phyloP scores from a whole-genome alignment of 1,139 yeast species.

The Hanseniaspora gamundiae region DNA sequence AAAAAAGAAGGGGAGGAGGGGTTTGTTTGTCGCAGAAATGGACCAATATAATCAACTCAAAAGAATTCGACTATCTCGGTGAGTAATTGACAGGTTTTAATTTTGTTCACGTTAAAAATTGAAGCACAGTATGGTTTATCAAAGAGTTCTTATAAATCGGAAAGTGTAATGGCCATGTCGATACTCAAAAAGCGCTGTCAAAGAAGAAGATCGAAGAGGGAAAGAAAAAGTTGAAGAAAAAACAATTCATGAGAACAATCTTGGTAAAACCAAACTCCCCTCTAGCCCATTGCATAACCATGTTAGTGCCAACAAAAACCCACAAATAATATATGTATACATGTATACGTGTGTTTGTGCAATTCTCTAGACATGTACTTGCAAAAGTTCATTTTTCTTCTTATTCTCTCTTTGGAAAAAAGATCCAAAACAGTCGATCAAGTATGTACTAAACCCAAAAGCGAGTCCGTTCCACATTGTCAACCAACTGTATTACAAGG shows the following conservation, averaged over 20 bases:
- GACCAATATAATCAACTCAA: conserved; percentile 46
- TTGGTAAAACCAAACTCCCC: too few species aligned
- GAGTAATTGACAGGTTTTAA: conserved; percentile 53
- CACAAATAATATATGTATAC: too few species aligned
- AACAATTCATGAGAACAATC: too few species aligned
- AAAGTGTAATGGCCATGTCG: too few species aligned
- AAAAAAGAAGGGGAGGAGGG: conserved; percentile 4
- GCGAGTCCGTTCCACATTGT: neutral
- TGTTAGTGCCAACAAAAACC: too few species aligned
- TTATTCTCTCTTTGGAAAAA: too few species aligned
- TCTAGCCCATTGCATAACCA: too few species aligned
- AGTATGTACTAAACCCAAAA: neutral
- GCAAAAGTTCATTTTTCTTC: too few species aligned
- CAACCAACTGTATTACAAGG: too few species aligned
- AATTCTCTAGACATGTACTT: too few species aligned
- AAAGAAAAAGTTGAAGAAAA: neutral
- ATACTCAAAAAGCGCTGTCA: neutral
- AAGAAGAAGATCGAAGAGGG: neutral
- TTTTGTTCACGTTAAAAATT: conserved; percentile 95
- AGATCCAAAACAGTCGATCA: neutral
- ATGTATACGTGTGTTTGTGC: too few species aligned
- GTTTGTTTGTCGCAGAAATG: conserved; percentile 45
- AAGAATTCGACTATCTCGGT: conserved; percentile 38
- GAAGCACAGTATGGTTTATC: conserved; percentile 60
- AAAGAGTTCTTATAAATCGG: too few species aligned